These are phyloP conservation scores for Trichoderma cornu-damae DNA, from an alignment of 2,329 filamentous ascomycete genomes.

Conservation along the genomic window DNA sequence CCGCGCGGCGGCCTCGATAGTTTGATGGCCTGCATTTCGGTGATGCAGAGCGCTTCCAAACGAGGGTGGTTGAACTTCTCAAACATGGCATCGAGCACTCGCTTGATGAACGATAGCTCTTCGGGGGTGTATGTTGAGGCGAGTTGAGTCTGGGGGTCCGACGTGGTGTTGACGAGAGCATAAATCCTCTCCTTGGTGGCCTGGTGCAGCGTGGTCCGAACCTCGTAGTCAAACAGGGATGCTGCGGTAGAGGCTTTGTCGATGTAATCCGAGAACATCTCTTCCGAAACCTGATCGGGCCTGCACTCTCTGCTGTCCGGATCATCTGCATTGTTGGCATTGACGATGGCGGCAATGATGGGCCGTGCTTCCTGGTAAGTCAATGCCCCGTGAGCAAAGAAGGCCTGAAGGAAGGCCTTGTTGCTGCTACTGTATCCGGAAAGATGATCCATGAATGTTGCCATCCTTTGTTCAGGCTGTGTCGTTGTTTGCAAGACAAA, in stretches of 20 bases:
- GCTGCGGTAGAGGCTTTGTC: constrained; percentile 65
- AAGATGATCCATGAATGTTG: constrained; percentile 26
- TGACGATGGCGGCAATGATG: constrained; percentile 71
- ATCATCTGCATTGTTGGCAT: constrained; percentile 43
- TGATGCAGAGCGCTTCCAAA: constrained; percentile 80
- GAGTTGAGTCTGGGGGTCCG: constrained; percentile 78
- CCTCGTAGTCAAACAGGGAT: constrained; percentile 79
- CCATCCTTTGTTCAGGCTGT: no score
- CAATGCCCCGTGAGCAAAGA: constrained; percentile 72
- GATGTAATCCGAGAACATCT: constrained; percentile 65
- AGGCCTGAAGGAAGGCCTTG: constrained; percentile 84
- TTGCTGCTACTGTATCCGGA: constrained; percentile 57
- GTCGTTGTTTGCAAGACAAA: not conserved
- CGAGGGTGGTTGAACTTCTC: constrained; percentile 74
- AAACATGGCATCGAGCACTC: constrained; percentile 87
- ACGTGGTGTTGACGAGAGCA: constrained; percentile 81
- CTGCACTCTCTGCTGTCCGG: constrained; percentile 36
- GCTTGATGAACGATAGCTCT: constrained; percentile 84
- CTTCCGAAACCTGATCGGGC: constrained; percentile 60
- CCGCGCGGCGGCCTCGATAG: constrained; percentile 50
- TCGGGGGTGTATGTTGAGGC: constrained; percentile 76
- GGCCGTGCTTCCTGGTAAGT: constrained; percentile 68
- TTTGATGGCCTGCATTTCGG: constrained; percentile 71
- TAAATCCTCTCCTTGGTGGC: constrained; percentile 61
- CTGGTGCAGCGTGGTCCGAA: constrained; percentile 71